A percentile compares a stretch with the other conserved stretches of the same genome.
Conservation (phyloP, 73 alveolate genomes). For the Diophrys sp. region DNA sequence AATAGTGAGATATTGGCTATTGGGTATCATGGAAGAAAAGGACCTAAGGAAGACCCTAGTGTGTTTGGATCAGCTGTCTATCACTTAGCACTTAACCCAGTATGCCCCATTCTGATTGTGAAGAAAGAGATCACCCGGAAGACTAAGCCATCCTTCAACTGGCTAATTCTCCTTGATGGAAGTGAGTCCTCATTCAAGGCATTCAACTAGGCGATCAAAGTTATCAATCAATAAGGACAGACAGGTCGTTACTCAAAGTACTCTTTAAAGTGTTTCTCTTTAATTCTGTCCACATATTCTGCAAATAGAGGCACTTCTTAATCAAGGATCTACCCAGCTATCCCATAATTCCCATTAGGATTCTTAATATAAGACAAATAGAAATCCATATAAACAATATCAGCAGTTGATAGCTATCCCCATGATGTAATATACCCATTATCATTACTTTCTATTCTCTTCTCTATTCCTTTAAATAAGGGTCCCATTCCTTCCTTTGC, state of each 20-base stretch:
- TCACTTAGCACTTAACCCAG: constrained; percentile 29
- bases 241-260: background rate
- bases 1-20: constrained; percentile 17
- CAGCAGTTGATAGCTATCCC: background rate
- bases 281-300: background rate
- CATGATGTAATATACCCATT: background rate
- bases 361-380: background rate
- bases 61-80: constrained; percentile 47
- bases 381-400: background rate
- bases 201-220: too few relatives aligned
- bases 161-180: too few relatives aligned
- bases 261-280: background rate
- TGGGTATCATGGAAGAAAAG: constrained; percentile 57
- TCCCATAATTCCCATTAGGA: background rate
- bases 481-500: background rate
- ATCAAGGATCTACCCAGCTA: background rate
- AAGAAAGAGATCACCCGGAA: constrained; percentile 15
- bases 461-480: background rate
- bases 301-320: background rate
- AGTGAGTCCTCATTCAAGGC: too few relatives aligned
- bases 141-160: too few relatives aligned
- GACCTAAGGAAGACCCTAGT: constrained; percentile 57
- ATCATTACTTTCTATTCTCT: background rate
- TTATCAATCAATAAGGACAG: background rate
- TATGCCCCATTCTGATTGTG: constrained; percentile 32